phyloP scores from a whole-genome alignment of 768 basidiomycete genomes.

The Sistotremastrum suecicum region DNA sequence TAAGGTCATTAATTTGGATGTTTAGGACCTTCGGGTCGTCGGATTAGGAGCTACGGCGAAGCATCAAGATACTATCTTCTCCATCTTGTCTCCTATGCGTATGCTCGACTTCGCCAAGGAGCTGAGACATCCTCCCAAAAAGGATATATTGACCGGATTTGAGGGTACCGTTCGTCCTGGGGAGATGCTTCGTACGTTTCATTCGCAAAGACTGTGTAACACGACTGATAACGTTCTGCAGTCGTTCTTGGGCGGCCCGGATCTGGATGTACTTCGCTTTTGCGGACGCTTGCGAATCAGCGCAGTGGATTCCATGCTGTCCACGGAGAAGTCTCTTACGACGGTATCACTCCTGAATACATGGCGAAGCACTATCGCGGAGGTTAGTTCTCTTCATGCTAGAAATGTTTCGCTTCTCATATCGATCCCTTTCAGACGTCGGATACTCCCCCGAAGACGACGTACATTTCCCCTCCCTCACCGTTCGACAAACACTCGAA shows the following conservation, averaged over 20 bases:
- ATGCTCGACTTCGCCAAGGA: conserved; percentile 29
- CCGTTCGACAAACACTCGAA: conserved; percentile 59
- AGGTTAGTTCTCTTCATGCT: too few species aligned
- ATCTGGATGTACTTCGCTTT: conserved; percentile 72
- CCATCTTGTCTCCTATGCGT: conserved; percentile 39
- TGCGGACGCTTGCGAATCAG: conserved; percentile 71
- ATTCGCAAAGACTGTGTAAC: background rate
- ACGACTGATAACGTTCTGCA: conserved; percentile 11
- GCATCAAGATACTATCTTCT: conserved; percentile 47
- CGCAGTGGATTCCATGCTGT: conserved; percentile 53
- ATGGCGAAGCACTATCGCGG: conserved; percentile 57
- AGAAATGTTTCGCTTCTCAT: too few species aligned
- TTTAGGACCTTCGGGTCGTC: conserved; percentile 46
- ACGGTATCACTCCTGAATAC: conserved; percentile 54
- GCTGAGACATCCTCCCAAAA: conserved; percentile 43
- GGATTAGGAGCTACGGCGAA: conserved; percentile 43
- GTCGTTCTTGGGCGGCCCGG: conserved; percentile 81
- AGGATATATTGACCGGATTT: conserved; percentile 38
- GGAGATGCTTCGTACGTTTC: conserved; percentile 52
- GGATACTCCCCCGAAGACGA: conserved; percentile 78
- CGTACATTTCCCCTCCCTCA: conserved; percentile 72
- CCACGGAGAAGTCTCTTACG: conserved; percentile 60
- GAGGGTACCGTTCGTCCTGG: conserved; percentile 45
- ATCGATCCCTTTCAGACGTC: conserved; percentile 28
- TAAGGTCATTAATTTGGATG: conserved; percentile 4